Evolutionary conservation across 2,329 filamentous ascomycete species (phyloP), one percentile per base, ranked within the genome.

Genomic region (Monosporascus sp.): DNA sequence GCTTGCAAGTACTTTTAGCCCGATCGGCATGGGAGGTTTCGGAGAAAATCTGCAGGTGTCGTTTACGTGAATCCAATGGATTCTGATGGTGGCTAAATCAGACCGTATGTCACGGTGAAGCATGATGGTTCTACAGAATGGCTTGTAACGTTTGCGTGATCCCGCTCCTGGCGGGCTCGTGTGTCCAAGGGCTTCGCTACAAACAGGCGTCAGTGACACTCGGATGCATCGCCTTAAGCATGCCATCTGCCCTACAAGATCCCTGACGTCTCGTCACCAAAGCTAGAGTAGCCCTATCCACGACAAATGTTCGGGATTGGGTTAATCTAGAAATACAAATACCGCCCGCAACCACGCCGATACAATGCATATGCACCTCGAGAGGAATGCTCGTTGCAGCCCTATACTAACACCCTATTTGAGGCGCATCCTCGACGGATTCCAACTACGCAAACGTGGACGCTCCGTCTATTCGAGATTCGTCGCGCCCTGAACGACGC

Each of bases 401-500:
- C 5, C 11, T 9, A 20, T 18, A 14, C 11, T 17, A 41, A 20
- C 38, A 20, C 18, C 17, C 6, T 6, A 6, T 39, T 24, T 18
- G 35, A 38, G 46, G 31, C 35, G 38, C 27, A 50, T 7, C 39
- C 18, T 14, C 20, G 9, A 31, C 39, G 35, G n/a, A 43, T 38
- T 22, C 24, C 14, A 14, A 15, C 44, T 17, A 31, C 6, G 17
- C n/a, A 35, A 38, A 35, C n/a, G 44, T 41, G 18, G 37, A 46
- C n/a, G 38, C 18, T 15, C 18, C 18, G 47, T 41, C 54, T 63
- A 74, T 51, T 77, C 78, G 64, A 74, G 71, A 64, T 85, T 85
- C 27, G 78, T 83, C 27, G 82, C 82, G 37, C 81, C 82, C 55
- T 79, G 73, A 17, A 88, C 82, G 52, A 77, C 69, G 15, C 90